A percentile compares a stretch with the other conserved stretches of the same genome.
Conservation (phyloP, 169 alveolate genomes). For the Ichthyophthirius multifiliis region DNA sequence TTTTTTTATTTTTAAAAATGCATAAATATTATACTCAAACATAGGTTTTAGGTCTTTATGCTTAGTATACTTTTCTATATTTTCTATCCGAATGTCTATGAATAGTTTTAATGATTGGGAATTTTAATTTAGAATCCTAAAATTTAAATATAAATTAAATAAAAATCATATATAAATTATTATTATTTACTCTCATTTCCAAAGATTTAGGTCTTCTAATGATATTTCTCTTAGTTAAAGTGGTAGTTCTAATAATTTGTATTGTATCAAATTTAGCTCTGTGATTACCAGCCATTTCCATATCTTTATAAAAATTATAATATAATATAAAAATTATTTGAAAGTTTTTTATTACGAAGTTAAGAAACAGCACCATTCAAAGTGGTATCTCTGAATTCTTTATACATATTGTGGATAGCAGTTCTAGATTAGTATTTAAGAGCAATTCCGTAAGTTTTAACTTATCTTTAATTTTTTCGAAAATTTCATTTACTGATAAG, state of each 20-base stretch:
- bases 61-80: conserved; percentile 80
- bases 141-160: not conserved
- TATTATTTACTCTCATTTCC: conserved; percentile 74
- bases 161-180: too few relatives aligned
- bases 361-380: conserved; percentile 97
- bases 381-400: conserved; percentile 97
- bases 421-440: conserved; percentile 97
- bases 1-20: too few relatives aligned
- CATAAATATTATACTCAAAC: too few relatives aligned
- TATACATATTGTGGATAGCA: conserved; percentile 99
- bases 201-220: conserved; percentile 88
- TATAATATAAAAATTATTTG: too few relatives aligned
- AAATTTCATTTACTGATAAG: conserved; percentile 88
- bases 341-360: too few relatives aligned
- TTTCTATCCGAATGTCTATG: conserved; percentile 82
- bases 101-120: conserved; percentile 87
- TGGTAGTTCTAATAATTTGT: conserved; percentile 90
- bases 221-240: conserved; percentile 70
- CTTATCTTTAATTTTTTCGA: conserved; percentile 91
- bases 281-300: conserved; percentile 98
- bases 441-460: conserved; percentile 97
- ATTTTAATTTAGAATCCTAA: conserved; percentile 83
- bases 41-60: conserved; percentile 79
- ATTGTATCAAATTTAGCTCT: conserved; percentile 95
- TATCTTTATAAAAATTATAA: too few relatives aligned